Base-by-base conservation (phyloP, 1,284 basidiomycete species). In the Ganoderma sinense region DNA sequence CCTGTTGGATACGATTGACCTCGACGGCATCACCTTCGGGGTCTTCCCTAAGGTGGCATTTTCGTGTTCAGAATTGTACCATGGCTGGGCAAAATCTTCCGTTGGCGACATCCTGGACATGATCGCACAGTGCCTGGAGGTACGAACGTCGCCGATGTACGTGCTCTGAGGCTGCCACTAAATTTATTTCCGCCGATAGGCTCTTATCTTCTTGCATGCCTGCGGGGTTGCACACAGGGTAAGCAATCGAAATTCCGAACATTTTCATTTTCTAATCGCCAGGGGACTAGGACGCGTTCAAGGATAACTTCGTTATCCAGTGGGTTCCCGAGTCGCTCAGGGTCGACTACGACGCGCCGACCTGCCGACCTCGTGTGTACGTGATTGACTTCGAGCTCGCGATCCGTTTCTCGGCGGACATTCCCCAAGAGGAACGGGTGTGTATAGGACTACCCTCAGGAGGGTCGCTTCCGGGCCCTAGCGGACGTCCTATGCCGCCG, bases 51-150 rank as follows among this genome's bases (percentile, higher is more conserved):
- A 64, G 29, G 74, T 76, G 1, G 77, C 74, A 20, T 65, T 13
- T 2, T 33, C 53, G 1, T 20, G 79, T 29, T 1, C 20, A 0
- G 41, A 69, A 1, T 59, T 70, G 1, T 77, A 73, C 66, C 65
- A 59, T 11, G 31, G 0, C 8, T 79, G 75, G 76, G 61, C 77
- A 6, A 69, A 73, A 63, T 78, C 78, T 48, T 79, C 79, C 8
- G 78, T 76, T 0, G 80, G n/a, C n/a, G n/a, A n/a, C n/a, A n/a
- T n/a, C n/a, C n/a, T n/a, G n/a, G n/a, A n/a, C n/a, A n/a, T n/a
- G 77, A 60, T 80, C n/a, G 69, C 78, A 71, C 79, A 80, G 61
- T 75, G 74, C 59, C 43, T 80, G 4, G 78, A 80, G 75, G 65
- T 67, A 66, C 43, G 67, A 68, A 20, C 5, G 26, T 6, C 6